Conservation (phyloP, 257 asterid species). For the Henckelia pumila region DNA sequence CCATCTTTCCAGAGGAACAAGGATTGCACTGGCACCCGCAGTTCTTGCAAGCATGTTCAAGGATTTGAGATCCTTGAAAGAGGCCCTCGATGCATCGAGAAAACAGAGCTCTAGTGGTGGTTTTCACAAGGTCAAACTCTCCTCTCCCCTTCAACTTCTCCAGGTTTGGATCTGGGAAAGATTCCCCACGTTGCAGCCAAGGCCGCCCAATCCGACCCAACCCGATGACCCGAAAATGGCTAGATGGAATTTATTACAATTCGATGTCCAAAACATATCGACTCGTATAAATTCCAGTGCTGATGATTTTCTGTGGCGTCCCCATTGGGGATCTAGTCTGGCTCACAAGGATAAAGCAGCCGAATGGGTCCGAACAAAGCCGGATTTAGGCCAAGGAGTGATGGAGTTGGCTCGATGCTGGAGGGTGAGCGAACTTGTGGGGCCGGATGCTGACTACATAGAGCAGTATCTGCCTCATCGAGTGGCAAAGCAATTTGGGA, state of each 20-base stretch:
- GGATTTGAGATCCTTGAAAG: conserved; percentile 24
- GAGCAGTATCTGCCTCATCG: conserved; percentile 49
- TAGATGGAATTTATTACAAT: conserved; percentile 29
- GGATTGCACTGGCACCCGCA: conserved; percentile 32
- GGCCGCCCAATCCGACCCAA: conserved; percentile 18
- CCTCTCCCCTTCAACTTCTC: conserved; percentile 28
- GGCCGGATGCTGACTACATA: conserved; percentile 32
- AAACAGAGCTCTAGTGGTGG: background rate
- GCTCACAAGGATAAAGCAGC: conserved; percentile 23
- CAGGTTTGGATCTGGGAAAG: conserved; percentile 57
- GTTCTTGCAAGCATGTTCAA: conserved; percentile 29
- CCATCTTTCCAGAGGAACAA: conserved; percentile 24
- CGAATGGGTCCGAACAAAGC: conserved; percentile 17
- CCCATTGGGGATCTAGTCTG: conserved; percentile 19
- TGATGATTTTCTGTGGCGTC: conserved; percentile 32
- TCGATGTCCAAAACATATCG: background rate
- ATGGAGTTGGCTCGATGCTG: conserved; percentile 25
- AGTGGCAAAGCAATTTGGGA: conserved; percentile 49
- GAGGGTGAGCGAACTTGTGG: conserved; percentile 34
- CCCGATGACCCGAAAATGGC: conserved; percentile 30
- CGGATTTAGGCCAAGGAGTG: conserved; percentile 19
- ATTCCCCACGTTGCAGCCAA: conserved; percentile 22
- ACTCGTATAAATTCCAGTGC: conserved; percentile 16
- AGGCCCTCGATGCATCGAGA: background rate
- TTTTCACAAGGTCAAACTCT: conserved; percentile 1